Evolutionary conservation across 192 early-diverging fungal species (phyloP), one percentile per base, ranked within the genome.

Genomic region (Coemansia reversa): DNA sequence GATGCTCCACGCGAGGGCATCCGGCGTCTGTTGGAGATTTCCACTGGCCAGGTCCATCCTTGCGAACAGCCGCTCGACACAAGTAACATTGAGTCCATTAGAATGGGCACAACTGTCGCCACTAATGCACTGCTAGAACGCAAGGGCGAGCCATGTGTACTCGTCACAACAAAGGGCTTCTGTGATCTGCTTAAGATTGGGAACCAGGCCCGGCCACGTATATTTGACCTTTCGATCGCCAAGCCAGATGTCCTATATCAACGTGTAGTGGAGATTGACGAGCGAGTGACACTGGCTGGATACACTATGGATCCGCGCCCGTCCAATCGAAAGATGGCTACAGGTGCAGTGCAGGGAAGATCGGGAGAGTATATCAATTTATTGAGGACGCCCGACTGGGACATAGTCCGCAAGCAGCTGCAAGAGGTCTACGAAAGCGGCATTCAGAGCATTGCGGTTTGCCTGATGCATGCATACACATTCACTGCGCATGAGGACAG

Each of bases 21-120:
- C 62, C 84, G 94, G 27, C 85, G 93, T 30, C 89, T 98, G 59
- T 72, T 96, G 35, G 92, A 95, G 76, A 61, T 82, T 3, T 88
- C 88, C 6, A 90, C 93, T 1, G 93, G 92, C 18, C 76, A 84
- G 58, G 58, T 75, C 9, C 85, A 89, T 45, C 86, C 90, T 42
- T 86, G 92, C 30, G 68, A 86, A 55, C 49, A 82, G 53, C 90
- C 83, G 16, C 85, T 97, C 1, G 85, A 90, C 52, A 95, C 95
- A 0, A 71, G 81, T 20, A 59, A 81, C 35, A 72, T 95, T 58
- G 87, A 86, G 48, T 85, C 88, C 59, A 90, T 98, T 48, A 86
- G 94, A 16, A 96, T 98, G 94, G 96, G 94, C 57, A 98, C 96
- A 0, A 98, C 96, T 0, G 96, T 98, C 4, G 96, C 96, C 3